Base-by-base conservation (phyloP, 179 eudicot genomes). In the Silene coronaria region DNA sequence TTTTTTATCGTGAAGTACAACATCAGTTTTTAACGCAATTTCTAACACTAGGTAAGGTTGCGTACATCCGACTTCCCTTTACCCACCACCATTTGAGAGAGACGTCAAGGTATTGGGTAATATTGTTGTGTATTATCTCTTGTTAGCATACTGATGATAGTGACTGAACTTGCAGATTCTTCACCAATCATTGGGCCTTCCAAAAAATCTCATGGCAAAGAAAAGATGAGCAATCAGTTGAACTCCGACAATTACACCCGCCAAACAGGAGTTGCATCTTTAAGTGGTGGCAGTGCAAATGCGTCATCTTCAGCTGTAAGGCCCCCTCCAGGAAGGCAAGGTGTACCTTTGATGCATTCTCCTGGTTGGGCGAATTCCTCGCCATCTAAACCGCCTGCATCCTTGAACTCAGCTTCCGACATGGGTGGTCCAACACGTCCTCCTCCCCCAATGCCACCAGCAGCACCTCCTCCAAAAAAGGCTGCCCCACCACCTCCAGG, bases 281-380 rank as follows among this genome's bases (percentile, higher is more conserved):
- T 68, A 10, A 59, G 69, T 6, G 28, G 66, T 46, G 58, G 42
- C 71, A 78, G 59, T 46, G 24, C 80, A 38, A 78, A 64, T 66
- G 71, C 32, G 26, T 66, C 79, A 36, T 9, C 73, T 64, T 55
- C 67, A n/a, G 78, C 60, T 59, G 67, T 83, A 28, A 82, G 70
- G 71, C 75, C 80, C 38, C 88, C 85, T 32, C 91, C 89, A 71
- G 91, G 88, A 75, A 83, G 81, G 74, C 27, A 45, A 14, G 65
- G 76, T 53, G 51, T 75, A 13, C 67, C 72, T 21, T 17, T 86
- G 79, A 88, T 77, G 84, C 89, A 91, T 42, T 90, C 93, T 6
- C 86, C 90, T 59, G 96, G 89, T 28, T 83, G 85, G 79, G 75
- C 78, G 30, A 75, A 75, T 34, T 82, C 86, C 67, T 71, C 79